Evolutionary conservation across 805 yeast genomes (phyloP), one percentile per base, ranked within the genome.

Genomic region (Spathaspora hagerdaliae): DNA sequence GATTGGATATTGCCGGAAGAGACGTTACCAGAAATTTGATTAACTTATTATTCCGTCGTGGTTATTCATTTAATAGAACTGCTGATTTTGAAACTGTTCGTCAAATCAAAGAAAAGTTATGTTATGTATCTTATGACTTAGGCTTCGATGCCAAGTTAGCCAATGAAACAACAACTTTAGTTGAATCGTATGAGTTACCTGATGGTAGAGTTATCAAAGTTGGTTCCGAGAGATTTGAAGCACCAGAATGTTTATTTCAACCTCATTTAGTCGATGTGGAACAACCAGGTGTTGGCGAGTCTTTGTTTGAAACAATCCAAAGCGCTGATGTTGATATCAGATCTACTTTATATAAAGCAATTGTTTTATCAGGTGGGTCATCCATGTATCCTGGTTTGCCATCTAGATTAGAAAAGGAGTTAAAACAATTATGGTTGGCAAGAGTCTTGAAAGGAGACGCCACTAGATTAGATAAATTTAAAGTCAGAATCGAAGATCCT

Each of bases 331-430:
- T 94, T 41, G 99, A 94, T 63, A 81, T 94, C 43, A 83, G 97
- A 69, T 77, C 96, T 6, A 79, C 96, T 1, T 75, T 94, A 49
- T 94, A 80, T 71, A 87, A 85, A 60, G 96, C 97, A 2, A 87
- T 94, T 63, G 98, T 94, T 27, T 77, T 94, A 38, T 87, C 96
- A 6, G 99, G 99, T 63, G 99, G 99, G 47, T 91, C 98, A 1
- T 86, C 96, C 42, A 94, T 94, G 99, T 94, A 94, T 63, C 98
- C 99, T 1, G 99, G 99, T 29, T 78, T 94, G 55, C 99, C 99
- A 14, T 86, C 96, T 10, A 79, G 99, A 59, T 74, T 94, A 55
- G 98, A 94, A 66, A 92, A 88, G 65, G 99, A 94, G 66, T 77
- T 94, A 67, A 94, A 94, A 70, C 99, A 94, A 67, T 81, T 88